Base-by-base conservation (phyloP, 495 filamentous ascomycete genomes). In the Trichoderma gamsii region DNA sequence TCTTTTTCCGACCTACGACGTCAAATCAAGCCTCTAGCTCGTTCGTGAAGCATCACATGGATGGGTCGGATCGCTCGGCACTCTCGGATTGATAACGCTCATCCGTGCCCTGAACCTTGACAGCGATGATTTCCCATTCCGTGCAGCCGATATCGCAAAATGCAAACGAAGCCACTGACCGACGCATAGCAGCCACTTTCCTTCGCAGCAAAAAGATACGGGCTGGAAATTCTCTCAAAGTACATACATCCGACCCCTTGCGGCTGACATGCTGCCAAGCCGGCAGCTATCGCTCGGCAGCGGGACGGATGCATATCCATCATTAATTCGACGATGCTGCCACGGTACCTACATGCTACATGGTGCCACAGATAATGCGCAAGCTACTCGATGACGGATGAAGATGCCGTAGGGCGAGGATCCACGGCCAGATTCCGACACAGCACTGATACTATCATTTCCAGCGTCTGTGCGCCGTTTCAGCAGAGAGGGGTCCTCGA, bases 61-160 rank as follows among this genome's bases (percentile, higher is more conserved):
- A n/a, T 13, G 6, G 5, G 5, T 23, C 49, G 49, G 49, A n/a
- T 38, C 4, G 35, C 18, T 52, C 49, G 49, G 49, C 49, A n/a
- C 9, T 23, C 25, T n/a, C 25, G 18, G 41, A 46, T 46, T 15
- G 18, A 46, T 46, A 15, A 46, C 5, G n/a, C 18, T 23, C 56
- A 3, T 29, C 8, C 8, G 6, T 61, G 56, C 56, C 0, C 27
- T 25, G 56, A 61, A 11, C 5, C 27, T 32, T 21, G 56, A 61
- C 23, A 32, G 56, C 8, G 9, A 7, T 12, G 12, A 32, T 32
- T 25, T 61, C 56, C 27, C 56, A 12, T 1, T 61, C 9, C 56
- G 27, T 61, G 56, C 56, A 32, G 56, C 56, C 56, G 56, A 61
- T 61, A 32, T 61, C 56, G 56, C 56, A 29, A 61, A 25, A 32